These are phyloP conservation scores for Ensete glaucum DNA, from an alignment of 176 grass and related monocot species.

Conservation along the genomic window DNA sequence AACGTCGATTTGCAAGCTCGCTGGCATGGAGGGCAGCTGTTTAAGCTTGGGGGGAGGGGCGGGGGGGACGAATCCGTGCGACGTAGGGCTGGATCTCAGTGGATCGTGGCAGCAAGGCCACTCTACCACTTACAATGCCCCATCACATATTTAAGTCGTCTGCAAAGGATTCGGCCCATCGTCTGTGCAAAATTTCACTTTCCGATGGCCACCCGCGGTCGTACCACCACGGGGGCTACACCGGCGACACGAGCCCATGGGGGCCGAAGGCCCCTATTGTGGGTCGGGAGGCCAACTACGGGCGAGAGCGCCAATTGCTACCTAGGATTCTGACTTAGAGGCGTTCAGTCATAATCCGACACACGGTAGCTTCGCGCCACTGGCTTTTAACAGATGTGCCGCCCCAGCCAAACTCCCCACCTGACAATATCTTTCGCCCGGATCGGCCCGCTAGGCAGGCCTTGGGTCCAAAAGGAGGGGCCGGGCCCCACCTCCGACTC, in stretches of 20 bases:
- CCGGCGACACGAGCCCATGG: no score
- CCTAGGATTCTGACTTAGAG: no score
- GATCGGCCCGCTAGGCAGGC: conserved; percentile 18
- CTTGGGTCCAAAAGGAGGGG: conserved; percentile 15
- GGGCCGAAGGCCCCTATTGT: no score
- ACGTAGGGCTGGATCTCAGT: conserved; percentile 32
- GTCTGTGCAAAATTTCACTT: conserved; percentile 11
- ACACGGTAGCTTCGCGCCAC: no score
- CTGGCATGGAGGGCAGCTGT: no score
- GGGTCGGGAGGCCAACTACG: no score
- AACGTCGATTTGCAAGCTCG: no score
- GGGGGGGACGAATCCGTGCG: conserved; percentile 41
- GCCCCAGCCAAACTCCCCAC: conserved; percentile 50
- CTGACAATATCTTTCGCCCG: conserved; percentile 41
- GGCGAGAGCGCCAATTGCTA: no score
- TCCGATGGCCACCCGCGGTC: no score
- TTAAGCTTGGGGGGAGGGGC: no score
- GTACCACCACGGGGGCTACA: no score
- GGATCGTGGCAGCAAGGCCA: conserved; percentile 61
- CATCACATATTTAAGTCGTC: conserved; percentile 56
- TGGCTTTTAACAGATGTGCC: conserved; percentile 44
- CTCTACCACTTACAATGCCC: conserved; percentile 60
- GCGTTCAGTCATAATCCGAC: no score
- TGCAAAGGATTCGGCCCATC: conserved; percentile 55
- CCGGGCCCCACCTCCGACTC: conserved; percentile 18